Percentiles rank a stretch among this genome's conserved stretches.
phyloP scores from a whole-genome alignment of 2,329 filamentous ascomycete species.

The Xylaria sp. region DNA sequence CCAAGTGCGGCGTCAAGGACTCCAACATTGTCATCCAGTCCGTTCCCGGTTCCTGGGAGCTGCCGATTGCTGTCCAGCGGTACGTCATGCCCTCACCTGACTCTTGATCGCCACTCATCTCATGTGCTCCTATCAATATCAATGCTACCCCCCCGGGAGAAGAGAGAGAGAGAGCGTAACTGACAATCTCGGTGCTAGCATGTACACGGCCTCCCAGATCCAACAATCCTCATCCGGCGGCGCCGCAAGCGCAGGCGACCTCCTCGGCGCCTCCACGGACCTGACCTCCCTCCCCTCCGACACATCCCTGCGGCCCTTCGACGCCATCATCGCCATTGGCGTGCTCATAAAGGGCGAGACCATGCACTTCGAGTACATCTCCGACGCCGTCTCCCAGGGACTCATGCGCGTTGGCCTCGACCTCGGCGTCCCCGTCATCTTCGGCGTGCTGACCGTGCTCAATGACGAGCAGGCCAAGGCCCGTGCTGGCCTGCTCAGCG shows the following conservation, averaged over 20 bases:
- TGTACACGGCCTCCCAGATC: conserved; percentile 81
- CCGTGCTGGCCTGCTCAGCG: conserved; percentile 66
- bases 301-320: conserved; percentile 58
- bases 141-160: background rate
- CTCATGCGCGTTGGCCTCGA: conserved; percentile 94
- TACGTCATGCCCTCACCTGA: conserved; percentile 38
- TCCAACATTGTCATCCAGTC: conserved; percentile 85
- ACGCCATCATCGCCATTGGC: conserved; percentile 91
- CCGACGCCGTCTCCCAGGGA: conserved; percentile 82
- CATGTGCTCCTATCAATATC: background rate
- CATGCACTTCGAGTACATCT: conserved; percentile 99
- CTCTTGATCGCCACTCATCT: background rate
- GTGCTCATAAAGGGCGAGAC: conserved; percentile 98
- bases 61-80: conserved; percentile 85
- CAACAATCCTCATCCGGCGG: conserved; percentile 63
- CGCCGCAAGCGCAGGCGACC: conserved; percentile 65
- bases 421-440: conserved; percentile 80
- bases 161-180: background rate
- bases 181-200: conserved; percentile 41
- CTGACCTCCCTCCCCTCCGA: conserved; percentile 46
- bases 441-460: conserved; percentile 85
- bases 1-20: conserved; percentile 73
- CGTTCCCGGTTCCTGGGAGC: conserved; percentile 90
- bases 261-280: conserved; percentile 66
- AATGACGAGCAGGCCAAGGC: conserved; percentile 81